Conservation (phyloP, 192 early-diverging fungal genomes). For the Cetraspora pellucida region DNA sequence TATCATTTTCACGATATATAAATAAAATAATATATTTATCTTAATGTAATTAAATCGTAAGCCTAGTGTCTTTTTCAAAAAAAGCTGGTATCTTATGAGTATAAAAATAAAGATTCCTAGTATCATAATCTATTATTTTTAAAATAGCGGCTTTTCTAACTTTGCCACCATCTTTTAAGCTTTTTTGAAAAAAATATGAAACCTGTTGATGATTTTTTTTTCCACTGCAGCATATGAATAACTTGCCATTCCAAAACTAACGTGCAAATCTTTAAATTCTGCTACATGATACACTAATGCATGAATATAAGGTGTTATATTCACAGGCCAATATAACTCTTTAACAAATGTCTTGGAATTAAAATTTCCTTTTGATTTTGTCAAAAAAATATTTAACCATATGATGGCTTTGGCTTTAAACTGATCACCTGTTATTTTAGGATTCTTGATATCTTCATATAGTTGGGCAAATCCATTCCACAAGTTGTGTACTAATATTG, state of each 20-base stretch:
- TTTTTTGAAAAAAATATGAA: neutral
- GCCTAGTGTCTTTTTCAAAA: too few species aligned
- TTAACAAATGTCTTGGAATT: neutral
- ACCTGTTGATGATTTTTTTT: neutral
- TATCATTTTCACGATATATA: too few species aligned
- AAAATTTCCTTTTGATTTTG: neutral
- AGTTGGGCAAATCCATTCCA: neutral
- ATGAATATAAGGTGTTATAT: constrained; percentile 1
- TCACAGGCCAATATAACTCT: neutral
- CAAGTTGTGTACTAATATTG: neutral
- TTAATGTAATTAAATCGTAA: too few species aligned
- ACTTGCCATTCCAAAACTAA: neutral
- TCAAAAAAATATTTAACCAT: neutral
- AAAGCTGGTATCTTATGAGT: too few species aligned
- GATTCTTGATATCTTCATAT: neutral
- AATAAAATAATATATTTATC: too few species aligned
- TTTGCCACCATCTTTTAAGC: neutral
- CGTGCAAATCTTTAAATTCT: neutral
- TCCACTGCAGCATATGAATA: neutral
- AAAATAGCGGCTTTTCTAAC: too few species aligned
- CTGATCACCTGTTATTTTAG: too few species aligned
- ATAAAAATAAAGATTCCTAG: too few species aligned
- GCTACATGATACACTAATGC: neutral
- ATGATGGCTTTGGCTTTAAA: neutral
- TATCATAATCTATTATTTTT: too few species aligned